A percentile compares a stretch with the other conserved stretches of the same genome.
These are phyloP conservation scores for Candida germanica DNA, from an alignment of 805 yeast genomes.

Conservation along the genomic window DNA sequence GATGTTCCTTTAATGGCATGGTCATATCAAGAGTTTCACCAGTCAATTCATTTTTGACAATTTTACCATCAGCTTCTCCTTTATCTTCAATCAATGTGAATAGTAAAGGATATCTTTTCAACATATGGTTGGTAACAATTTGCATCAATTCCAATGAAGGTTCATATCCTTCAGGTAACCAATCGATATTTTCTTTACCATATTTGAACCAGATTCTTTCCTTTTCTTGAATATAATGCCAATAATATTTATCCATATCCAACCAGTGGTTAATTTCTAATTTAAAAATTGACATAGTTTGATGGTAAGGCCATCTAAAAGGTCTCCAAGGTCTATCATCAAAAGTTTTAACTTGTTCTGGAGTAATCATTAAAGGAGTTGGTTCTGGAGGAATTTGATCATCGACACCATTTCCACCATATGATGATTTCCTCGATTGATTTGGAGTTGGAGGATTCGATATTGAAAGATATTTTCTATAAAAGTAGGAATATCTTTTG, in stretches of 20 bases:
- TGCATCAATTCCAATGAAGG: constrained; percentile 65
- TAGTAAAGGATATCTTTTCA: constrained; percentile 58
- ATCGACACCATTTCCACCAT: constrained; percentile 9
- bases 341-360: constrained; percentile 60
- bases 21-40: constrained; percentile 60
- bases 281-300: constrained; percentile 71
- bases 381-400: constrained; percentile 15
- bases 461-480: constrained; percentile 7
- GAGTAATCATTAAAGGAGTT: constrained; percentile 59
- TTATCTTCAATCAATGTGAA: constrained; percentile 46
- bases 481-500: constrained; percentile 3
- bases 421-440: constrained; percentile 13
- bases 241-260: constrained; percentile 75
- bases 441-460: constrained; percentile 12
- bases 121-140: constrained; percentile 56
- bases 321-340: constrained; percentile 83
- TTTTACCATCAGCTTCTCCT: constrained; percentile 32
- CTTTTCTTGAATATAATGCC: constrained; percentile 64
- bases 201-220: constrained; percentile 53
- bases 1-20: constrained; percentile 59
- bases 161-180: constrained; percentile 63
- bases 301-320: constrained; percentile 77
- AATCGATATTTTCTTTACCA: constrained; percentile 61
- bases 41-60: constrained; percentile 59
- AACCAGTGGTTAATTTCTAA: constrained; percentile 75